Conservation (phyloP, 352 stramenopile genomes). For the Pythium biforme region DNA sequence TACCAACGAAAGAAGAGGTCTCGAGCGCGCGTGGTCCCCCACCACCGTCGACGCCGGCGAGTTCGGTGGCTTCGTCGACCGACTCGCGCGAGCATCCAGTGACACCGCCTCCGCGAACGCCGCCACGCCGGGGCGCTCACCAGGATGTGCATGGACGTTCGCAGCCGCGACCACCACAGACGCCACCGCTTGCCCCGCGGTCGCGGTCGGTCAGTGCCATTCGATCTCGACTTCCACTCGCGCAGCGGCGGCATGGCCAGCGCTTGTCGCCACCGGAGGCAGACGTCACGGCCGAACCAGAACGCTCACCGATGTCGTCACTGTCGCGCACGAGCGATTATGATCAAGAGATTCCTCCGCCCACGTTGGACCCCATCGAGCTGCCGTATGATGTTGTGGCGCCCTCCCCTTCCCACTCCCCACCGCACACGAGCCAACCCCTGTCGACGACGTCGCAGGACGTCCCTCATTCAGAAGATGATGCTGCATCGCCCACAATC, state of each 20-base stretch:
- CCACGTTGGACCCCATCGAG: background rate
- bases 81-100: background rate
- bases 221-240: background rate
- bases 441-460: background rate
- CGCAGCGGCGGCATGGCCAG: background rate
- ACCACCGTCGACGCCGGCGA: background rate
- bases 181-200: background rate
- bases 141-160: background rate
- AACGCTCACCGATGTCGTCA: background rate
- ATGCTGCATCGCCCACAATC: background rate
- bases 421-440: background rate
- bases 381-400: background rate
- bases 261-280: background rate
- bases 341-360: background rate
- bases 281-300: background rate
- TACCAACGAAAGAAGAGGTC: background rate
- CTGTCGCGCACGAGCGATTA: too few species aligned
- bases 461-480: background rate
- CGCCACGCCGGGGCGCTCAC: background rate
- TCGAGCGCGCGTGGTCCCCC: background rate
- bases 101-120: slow-evolving; percentile 3
- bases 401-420: background rate
- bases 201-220: background rate
- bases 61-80: background rate
- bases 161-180: background rate